Evolutionary conservation across 2,329 filamentous ascomycete genomes (phyloP), one percentile per base, ranked within the genome.

Genomic region (Curvularia eragrostidis): DNA sequence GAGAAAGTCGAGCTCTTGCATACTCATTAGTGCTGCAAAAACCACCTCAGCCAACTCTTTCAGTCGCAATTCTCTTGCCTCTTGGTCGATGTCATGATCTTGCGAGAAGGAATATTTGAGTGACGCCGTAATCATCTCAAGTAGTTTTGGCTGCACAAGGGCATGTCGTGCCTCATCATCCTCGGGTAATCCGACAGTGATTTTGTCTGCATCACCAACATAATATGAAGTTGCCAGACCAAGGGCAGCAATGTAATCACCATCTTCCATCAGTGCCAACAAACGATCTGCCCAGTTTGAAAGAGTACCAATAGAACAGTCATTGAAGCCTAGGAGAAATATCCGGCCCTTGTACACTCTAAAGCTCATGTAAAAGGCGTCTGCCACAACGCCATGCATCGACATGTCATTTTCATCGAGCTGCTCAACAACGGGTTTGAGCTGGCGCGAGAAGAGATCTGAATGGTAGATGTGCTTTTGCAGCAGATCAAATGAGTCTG

Each of bases 351-450:
- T 99, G 79, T 98, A 99, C 3, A 92, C 86, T 70, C 91, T 92
- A 78, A 98, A 94, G 76, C 94, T 97, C 92, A 98, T 98, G 73
- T 94, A 94, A 68, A 97, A 99, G 0, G 93, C 95, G 81, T 99
- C 95, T 7, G 94, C 94, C 47, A 98, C 91, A 8, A 98, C 93
- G 2, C 94, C 94, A 77, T 98, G 95, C 88, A 98, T 90, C 0
- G 92, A 91, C 0, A 86, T 83, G 68, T 97, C 93, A 57, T 93
- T 88, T 65, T 96, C 93, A 63, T 97, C 90, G 18, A 95, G 82
- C 59, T 93, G 89, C 75, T 98, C 95, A 21, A 99, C 91, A 5
- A 98, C 84, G 18, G 82, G 85, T 69, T 91, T 89, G 12, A 99
- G 81, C 72, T 98, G 95, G 24, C 86, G 85, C 1, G 94, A 97